phyloP scores from a whole-genome alignment of 2,329 filamentous ascomycete species.

The Fusarium fracticaudum region DNA sequence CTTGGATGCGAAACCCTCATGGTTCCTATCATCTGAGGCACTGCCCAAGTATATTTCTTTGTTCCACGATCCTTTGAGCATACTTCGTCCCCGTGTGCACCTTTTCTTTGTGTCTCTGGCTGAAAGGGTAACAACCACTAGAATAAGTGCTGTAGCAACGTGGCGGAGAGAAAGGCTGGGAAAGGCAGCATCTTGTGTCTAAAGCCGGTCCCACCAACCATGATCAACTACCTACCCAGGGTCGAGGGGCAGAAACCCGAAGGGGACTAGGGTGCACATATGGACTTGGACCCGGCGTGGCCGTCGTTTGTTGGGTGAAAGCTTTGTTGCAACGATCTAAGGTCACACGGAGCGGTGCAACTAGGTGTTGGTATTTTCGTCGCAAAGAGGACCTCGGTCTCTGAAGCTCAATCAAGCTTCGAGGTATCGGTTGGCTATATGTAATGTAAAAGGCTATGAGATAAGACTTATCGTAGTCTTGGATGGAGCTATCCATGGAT shows the following conservation, averaged over 20 bases:
- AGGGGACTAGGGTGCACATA: constrained; percentile 3
- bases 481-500: too few relatives aligned
- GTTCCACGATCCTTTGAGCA: not conserved
- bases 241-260: constrained; percentile 14
- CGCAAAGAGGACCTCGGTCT: not conserved
- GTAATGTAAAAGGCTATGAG: not conserved
- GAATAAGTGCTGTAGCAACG: constrained; percentile 43
- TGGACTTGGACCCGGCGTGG: constrained; percentile 16
- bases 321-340: not conserved
- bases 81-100: not conserved
- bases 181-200: constrained; percentile 36
- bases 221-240: constrained; percentile 1
- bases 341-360: not conserved
- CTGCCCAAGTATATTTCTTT: not conserved
- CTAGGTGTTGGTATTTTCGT: not conserved
- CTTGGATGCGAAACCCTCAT: not conserved
- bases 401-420: too few relatives aligned
- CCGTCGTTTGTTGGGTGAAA: constrained; percentile 28
- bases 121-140: constrained; percentile 32
- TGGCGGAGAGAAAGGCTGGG: constrained; percentile 38
- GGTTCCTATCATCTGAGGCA: not conserved
- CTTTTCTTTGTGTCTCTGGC: constrained; percentile 19
- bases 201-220: constrained; percentile 31
- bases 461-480: not conserved
- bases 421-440: not conserved